Evolutionary conservation across 2,329 filamentous ascomycete genomes (phyloP).

Genomic region (Ceratocystis ficicola): DNA sequence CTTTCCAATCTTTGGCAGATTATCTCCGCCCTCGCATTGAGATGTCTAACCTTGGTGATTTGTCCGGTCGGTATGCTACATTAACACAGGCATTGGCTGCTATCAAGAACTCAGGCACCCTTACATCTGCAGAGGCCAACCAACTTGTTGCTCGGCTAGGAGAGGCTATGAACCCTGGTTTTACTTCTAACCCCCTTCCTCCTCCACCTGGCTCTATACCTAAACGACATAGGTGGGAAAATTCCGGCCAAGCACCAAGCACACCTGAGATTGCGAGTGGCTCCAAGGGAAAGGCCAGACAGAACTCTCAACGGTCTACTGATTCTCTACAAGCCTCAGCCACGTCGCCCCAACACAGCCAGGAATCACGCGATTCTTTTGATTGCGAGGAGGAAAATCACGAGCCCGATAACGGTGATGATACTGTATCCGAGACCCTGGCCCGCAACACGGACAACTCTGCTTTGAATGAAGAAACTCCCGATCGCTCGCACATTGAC

Average conservation of each 20-base stretch:
- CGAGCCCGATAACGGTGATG: constrained; percentile 56
- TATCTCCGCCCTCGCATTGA: constrained; percentile 78
- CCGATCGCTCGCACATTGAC: neutral
- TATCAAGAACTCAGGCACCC: constrained; percentile 55
- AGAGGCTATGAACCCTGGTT: constrained; percentile 2
- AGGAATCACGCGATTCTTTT: constrained; percentile 55
- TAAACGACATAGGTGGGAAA: constrained; percentile 2
- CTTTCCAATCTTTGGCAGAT: constrained; percentile 92
- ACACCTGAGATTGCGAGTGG: constrained; percentile 11
- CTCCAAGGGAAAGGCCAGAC: constrained; percentile 30
- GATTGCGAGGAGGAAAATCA: constrained; percentile 92
- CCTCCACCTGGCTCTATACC: constrained; percentile 1
- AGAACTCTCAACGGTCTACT: constrained; percentile 47
- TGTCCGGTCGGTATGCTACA: constrained; percentile 46
- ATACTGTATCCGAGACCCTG: neutral
- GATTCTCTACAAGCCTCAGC: neutral
- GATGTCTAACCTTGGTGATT: constrained; percentile 31
- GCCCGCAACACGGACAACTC: neutral
- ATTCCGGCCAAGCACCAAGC: neutral
- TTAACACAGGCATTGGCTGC: constrained; percentile 60
- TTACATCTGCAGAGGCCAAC: constrained; percentile 1
- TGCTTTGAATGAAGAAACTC: neutral
- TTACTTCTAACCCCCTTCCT: neutral
- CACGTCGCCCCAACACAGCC: constrained; percentile 36
- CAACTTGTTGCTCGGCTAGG: constrained; percentile 30